phyloP scores from a whole-genome alignment of 129 eudicot species.

The Smallanthus sonchifolius region DNA sequence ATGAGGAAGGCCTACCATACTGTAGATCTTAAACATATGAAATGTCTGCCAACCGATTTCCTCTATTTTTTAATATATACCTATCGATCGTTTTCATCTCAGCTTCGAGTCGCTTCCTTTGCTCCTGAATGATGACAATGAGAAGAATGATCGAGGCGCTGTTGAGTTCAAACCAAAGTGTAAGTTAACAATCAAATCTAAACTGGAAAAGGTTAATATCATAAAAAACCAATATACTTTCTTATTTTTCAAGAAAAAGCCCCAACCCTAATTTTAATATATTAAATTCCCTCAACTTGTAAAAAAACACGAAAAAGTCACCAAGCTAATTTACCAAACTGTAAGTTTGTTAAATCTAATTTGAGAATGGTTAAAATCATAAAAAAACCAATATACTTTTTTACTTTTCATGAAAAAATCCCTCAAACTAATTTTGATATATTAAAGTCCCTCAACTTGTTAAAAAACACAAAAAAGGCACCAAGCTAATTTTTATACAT shows the following conservation, averaged over 20 bases:
- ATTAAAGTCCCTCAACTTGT: neutral
- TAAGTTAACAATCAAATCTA: neutral
- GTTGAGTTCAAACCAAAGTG: slow-evolving; percentile 18
- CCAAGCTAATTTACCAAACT: neutral
- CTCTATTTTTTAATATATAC: slow-evolving; percentile 23
- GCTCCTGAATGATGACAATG: slow-evolving; percentile 90
- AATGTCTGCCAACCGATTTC: slow-evolving; percentile 20
- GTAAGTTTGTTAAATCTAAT: neutral
- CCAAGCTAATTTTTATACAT: too few relatives aligned
- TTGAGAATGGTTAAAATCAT: neutral
- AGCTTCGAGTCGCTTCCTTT: slow-evolving; percentile 69
- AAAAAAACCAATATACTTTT: neutral
- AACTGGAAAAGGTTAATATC: too few relatives aligned
- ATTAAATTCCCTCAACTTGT: neutral
- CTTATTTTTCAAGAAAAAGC: neutral
- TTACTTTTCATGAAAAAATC: neutral
- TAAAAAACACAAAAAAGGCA: too few relatives aligned
- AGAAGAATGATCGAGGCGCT: slow-evolving; percentile 94
- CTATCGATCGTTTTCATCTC: slow-evolving; percentile 24
- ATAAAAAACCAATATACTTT: neutral
- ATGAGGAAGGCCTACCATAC: slow-evolving; percentile 8
- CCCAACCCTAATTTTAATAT: neutral
- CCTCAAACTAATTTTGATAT: neutral
- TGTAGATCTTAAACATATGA: slow-evolving; percentile 10
- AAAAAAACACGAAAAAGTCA: too few relatives aligned